Evolutionary conservation across 2,329 filamentous ascomycete genomes (phyloP), one percentile per base, ranked within the genome.

Genomic region (Colletotrichum lindemuthianum): DNA sequence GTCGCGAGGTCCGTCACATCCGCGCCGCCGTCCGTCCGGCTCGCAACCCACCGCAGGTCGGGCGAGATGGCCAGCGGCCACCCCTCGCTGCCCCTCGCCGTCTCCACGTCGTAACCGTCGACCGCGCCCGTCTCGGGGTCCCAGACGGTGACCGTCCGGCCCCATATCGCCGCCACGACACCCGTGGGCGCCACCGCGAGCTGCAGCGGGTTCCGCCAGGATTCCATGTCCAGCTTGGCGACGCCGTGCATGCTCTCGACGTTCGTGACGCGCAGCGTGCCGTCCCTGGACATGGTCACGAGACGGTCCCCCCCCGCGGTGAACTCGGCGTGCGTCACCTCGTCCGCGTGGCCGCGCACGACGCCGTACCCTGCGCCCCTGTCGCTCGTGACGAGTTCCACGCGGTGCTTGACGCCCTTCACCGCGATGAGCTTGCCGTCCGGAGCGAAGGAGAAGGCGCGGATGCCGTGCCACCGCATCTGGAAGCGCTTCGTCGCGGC

Each of bases 281-380:
- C 65, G 36, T 67, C 65, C 24, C 53, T 45, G 4, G 63, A 59
- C 45, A 66, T 59, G 1, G 57, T 66, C 6, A 63, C 65, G 11
- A 66, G 44, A 33, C 33, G 36, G 1, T 41, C 32, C 4, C 58
- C 63, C 12, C 50, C 63, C 15, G 58, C 44, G 16, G 65, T 63
- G 58, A 66, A 67, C n/a, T 54, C 52, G 13, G 63, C 63, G 15
- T 67, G 63, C 13, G 64, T 61, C 2, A 67, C 65, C 12, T 66
- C 65, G 32, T 66, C 65, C 7, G 65, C 63, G 63, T 67, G 65
- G 11, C 58, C 52, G 10, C 65, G 49, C 11, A 66, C 58, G 2
- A 67, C 50, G 24, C 61, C 63, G 11, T 53, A 51, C 0, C 63
- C 63, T 10, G 41, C 34, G 15, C 66, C 64, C 15, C 39, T 57